Base-by-base conservation (phyloP, 2,329 filamentous ascomycete genomes). In the Calonectria henricotiae region DNA sequence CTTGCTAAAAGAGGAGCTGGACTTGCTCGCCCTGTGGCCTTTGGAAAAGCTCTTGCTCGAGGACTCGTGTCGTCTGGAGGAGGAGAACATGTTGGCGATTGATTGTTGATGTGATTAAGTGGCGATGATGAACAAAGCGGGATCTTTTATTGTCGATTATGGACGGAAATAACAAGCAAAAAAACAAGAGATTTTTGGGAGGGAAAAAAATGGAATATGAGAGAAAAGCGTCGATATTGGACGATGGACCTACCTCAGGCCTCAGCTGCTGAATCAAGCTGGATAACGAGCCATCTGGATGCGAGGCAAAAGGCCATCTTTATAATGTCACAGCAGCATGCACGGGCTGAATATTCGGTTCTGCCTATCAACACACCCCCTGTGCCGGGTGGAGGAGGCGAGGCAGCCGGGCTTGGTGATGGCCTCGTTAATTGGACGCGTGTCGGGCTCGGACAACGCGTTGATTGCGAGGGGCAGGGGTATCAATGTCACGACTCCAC, bases 1-100 rank as follows among this genome's bases (percentile, higher is more conserved):
- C 72, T 88, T 89, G 78, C 83, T 87, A 77, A 90, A 89, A 1
- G 88, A 89, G 2, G 86, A 83, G 75, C 80, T 88, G 5, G 87
- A 86, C 73, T 87, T 89, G 74, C 81, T 83, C 27, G 76, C 75
- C 71, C 87, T 88, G 67, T 87, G 85, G 71, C 84, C 81, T 72
- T 88, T 89, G 63, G 87, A 86, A 69, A 88, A 88, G 80, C 86
- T 89, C 81, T 83, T 86, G 82, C 75, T 86, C 37, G 83, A 82
- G 39, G 79, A 78, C 44, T 88, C 85, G 62, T 83, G 82, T 69
- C 84, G 84, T 78, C 83, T 84, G 71, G 75, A 75, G 67, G 88
- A 89, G 72, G 75, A 75, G 67, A 88, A 89, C 88, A 88, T 89
- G 39, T 71, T 77, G 75, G 63, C 47, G 27, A 27, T 63, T 46